Evolutionary conservation across 129 eudicot genomes (phyloP).

Genomic region (Heracleum sosnowskyi): DNA sequence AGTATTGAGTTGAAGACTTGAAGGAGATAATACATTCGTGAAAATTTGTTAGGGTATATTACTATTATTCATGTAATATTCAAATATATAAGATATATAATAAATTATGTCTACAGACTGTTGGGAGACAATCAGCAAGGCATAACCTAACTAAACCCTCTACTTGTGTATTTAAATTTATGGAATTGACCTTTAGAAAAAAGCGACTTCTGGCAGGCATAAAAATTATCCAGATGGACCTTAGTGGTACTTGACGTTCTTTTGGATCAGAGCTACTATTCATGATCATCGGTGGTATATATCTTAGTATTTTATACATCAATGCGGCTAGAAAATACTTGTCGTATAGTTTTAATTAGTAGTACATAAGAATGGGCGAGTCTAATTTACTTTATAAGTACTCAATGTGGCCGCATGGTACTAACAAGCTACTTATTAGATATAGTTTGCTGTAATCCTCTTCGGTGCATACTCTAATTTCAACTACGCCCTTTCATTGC

Average conservation of each 20-base stretch:
- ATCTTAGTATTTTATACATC: not conserved
- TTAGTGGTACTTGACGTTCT: not conserved
- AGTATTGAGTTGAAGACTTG: not conserved
- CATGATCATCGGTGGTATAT: not conserved
- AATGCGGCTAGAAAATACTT: not conserved
- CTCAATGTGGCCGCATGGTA: not conserved
- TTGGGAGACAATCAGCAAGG: not conserved
- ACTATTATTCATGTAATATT: not conserved
- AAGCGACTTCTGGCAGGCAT: not conserved
- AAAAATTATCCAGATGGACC: not conserved
- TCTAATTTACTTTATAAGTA: not conserved
- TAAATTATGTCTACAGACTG: not conserved
- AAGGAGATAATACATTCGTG: not conserved
- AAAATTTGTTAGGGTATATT: not conserved
- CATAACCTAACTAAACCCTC: not conserved
- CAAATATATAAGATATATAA: not conserved
- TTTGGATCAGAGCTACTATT: not conserved
- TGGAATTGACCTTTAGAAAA: not conserved
- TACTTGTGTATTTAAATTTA: not conserved
- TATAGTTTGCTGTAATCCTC: not conserved
- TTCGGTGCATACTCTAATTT: not conserved
- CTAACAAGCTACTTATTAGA: not conserved
- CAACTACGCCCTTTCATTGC: conserved; percentile 10
- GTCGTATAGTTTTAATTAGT: not conserved
- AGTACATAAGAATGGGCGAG: not conserved